Percentiles rank a stretch among this genome's conserved stretches.
These are phyloP conservation scores for Amesomyces nigricolor DNA, from an alignment of 2,329 filamentous ascomycete species.

Conservation along the genomic window DNA sequence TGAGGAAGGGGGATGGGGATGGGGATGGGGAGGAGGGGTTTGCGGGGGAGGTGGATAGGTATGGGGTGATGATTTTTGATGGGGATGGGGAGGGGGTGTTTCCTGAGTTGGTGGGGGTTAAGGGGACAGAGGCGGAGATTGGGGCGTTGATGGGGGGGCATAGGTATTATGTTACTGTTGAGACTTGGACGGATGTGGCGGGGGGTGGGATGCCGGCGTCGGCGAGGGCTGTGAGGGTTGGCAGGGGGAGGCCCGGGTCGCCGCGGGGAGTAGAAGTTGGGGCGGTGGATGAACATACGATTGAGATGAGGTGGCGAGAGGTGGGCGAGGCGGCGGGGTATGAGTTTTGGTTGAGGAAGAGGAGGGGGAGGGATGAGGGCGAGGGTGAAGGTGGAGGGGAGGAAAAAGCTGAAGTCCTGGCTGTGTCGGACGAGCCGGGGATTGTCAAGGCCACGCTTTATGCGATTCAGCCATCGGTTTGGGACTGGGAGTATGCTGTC, in stretches of 20 bases:
- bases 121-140: not conserved
- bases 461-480: not conserved
- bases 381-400: too few relatives aligned
- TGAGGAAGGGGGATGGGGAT: constrained; percentile 17
- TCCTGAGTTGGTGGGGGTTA: constrained; percentile 6
- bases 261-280: not conserved
- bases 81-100: constrained; percentile 8
- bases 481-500: constrained; percentile 18
- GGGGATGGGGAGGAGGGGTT: constrained; percentile 10
- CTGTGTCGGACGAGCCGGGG: too few relatives aligned
- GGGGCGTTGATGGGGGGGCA: constrained; percentile 13
- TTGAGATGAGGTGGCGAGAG: constrained; percentile 12
- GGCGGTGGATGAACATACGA: not conserved
- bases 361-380: too few relatives aligned
- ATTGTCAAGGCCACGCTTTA: not conserved
- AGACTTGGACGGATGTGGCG: constrained; percentile 17
- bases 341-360: constrained; percentile 2
- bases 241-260: not conserved
- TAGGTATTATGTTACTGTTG: constrained; percentile 12
- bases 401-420: too few relatives aligned
- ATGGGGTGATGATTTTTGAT: constrained; percentile 14
- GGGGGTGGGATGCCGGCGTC: constrained; percentile 11
- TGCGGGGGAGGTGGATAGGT: constrained; percentile 18
- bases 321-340: constrained; percentile 12
- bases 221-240: constrained; percentile 14